Percentiles rank a stretch among this genome's conserved stretches.
Evolutionary conservation across 768 basidiomycete genomes (phyloP).

Genomic region (Boletus sensibilis): DNA sequence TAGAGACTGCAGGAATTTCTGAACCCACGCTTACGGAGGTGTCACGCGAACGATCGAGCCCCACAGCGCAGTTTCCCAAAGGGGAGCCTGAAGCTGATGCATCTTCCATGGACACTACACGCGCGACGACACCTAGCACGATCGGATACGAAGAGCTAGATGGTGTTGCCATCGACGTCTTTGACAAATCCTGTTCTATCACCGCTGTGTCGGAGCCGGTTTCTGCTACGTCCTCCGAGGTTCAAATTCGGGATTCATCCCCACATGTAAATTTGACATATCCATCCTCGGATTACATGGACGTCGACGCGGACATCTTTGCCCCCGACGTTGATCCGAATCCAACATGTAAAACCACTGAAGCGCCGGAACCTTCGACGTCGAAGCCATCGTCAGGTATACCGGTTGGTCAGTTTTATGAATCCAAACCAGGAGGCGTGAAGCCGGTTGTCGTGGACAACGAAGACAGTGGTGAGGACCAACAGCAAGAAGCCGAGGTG

Average conservation of each 20-base stretch:
- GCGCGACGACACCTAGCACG: conserved; percentile 23
- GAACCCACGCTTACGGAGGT: not conserved
- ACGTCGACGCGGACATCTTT: conserved; percentile 20
- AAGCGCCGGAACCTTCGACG: not conserved
- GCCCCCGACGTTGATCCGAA: not conserved
- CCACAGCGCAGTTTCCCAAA: not conserved
- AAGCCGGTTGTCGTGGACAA: conserved; percentile 13
- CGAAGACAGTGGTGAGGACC: conserved; percentile 31
- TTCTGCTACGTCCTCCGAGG: conserved; percentile 7
- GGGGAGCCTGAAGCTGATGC: conserved; percentile 15
- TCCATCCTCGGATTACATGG: conserved; percentile 27
- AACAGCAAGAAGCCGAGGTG: conserved; percentile 33
- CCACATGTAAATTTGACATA: conserved; percentile 9
- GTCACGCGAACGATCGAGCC: not conserved
- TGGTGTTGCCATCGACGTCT: conserved; percentile 2
- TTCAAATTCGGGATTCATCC: conserved; percentile 15
- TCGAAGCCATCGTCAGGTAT: conserved; percentile 15
- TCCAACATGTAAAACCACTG: not conserved
- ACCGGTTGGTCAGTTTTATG: conserved; percentile 26
- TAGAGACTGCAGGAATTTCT: not conserved
- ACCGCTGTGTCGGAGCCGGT: conserved; percentile 1
- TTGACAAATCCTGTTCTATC: conserved; percentile 21
- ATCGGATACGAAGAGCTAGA: conserved; percentile 15
- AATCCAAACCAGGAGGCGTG: not conserved
- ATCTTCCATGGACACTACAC: conserved; percentile 17